Base-by-base conservation (phyloP, 345 rosid species). In the Pseudoturritis turrita region DNA sequence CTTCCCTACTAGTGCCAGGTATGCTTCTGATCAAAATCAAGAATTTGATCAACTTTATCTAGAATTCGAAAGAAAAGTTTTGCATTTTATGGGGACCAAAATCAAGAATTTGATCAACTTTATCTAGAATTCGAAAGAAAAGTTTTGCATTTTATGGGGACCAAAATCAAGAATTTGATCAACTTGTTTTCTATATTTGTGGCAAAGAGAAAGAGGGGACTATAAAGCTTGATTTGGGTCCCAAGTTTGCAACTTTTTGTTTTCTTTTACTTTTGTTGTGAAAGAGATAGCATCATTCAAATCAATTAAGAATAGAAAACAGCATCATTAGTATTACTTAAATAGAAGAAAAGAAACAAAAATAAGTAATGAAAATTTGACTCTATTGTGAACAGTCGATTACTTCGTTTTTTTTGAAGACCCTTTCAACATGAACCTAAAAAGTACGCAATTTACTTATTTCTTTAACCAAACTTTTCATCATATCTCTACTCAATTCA, bases 1-100 rank as follows among this genome's bases (percentile, higher is more conserved):
- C 7, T 79, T 59, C 58, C 80, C 80, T 53, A 28, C 80, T 45
- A 75, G 82, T 72, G 77, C 50, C 63, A 71, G 82, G 82, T 79
- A 71, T 74, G 62, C 64, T 57, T 78, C 75, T 63, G 60, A 50
- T 77, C 58, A 51, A 70, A 37, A 31, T 77, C 17, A n/a, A n/a
- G n/a, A n/a, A n/a, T n/a, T n/a, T n/a, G n/a, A n/a, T n/a, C n/a
- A n/a, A 23, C 62, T 45, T 5, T 22, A 47, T 58, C 44, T 3
- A 43, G 58, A 25, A 31, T 44, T 25, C 58, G 64, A 51, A 71
- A 57, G 49, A 25, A 41, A 77, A 47, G 39, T 59, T 77, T n/a
- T 65, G 75, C 44, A 49, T 54, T 76, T 62, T 15, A 35, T 49
- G 62, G 49, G n/a, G 53, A 33, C 60, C 58, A 39, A 77, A 77